Conservation (phyloP, 768 basidiomycete species). For the Gloeophyllum trabeum region DNA sequence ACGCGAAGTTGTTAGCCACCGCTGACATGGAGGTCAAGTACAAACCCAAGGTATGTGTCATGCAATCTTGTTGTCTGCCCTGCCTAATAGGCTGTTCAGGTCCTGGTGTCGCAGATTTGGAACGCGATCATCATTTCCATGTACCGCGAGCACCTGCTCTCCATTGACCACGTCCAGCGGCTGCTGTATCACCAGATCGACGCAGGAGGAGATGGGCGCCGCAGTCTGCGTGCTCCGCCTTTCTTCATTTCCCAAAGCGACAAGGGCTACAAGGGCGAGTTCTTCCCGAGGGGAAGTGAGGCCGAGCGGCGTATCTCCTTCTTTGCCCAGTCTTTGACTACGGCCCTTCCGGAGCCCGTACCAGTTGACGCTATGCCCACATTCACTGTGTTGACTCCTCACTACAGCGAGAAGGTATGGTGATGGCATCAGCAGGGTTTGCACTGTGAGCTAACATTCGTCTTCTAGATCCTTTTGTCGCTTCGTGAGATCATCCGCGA, state of each 20-base stretch:
- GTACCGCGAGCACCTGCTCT: conserved; percentile 98
- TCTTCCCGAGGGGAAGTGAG: conserved; percentile 92
- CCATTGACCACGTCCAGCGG: conserved; percentile 98
- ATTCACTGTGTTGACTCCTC: conserved; percentile 95
- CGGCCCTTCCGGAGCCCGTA: conserved; percentile 84
- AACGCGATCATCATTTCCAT: conserved; percentile 99
- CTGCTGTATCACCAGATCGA: conserved; percentile 96
- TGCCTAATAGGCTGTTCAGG: conserved; percentile 29
- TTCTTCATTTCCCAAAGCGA: conserved; percentile 97
- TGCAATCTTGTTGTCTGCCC: neutral
- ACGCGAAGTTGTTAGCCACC: conserved; percentile 89
- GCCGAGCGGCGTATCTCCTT: conserved; percentile 97
- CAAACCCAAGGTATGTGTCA: conserved; percentile 82
- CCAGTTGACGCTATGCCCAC: conserved; percentile 99
- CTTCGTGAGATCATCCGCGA: conserved; percentile 98
- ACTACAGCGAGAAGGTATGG: conserved; percentile 92
- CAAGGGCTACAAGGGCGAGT: conserved; percentile 73
- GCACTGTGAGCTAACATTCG: conserved; percentile 3
- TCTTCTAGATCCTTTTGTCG: conserved; percentile 73
- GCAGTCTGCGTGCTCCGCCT: conserved; percentile 87
- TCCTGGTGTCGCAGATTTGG: conserved; percentile 98
- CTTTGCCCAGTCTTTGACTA: conserved; percentile 96
- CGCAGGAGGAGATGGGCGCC: conserved; percentile 68
- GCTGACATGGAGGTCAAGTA: conserved; percentile 97
- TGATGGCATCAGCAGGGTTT: neutral